Percentiles rank a stretch among this genome's conserved stretches.
Conservation (phyloP, 768 basidiomycete species). For the Tulasnella sp. region DNA sequence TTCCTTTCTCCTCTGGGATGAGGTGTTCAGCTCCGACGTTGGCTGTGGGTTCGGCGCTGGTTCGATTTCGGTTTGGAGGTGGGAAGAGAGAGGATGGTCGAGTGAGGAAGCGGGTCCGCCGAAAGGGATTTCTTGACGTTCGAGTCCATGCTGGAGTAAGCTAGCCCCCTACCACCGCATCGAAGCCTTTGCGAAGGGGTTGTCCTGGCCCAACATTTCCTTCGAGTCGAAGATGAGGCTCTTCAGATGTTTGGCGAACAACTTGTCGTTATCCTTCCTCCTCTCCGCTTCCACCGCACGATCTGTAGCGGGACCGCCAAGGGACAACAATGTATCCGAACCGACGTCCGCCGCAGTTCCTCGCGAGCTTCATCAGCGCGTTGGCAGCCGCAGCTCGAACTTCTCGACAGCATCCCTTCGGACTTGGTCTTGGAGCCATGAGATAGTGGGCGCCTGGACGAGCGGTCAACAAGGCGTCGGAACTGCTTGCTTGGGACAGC, state of each 20-base stretch:
- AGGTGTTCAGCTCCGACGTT: constrained; percentile 3
- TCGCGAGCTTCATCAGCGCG: constrained; percentile 69
- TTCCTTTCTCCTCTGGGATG: constrained; percentile 18
- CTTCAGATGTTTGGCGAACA: constrained; percentile 50
- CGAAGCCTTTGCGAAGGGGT: constrained; percentile 33
- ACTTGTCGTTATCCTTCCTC: constrained; percentile 30
- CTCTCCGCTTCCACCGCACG: not conserved
- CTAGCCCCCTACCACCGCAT: constrained; percentile 77
- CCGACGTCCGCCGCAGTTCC: constrained; percentile 40
- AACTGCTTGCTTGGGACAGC: constrained; percentile 65
- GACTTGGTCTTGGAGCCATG: constrained; percentile 62
- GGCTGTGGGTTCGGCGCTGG: constrained; percentile 19
- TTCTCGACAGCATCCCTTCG: constrained; percentile 38
- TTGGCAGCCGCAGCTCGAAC: constrained; percentile 59
- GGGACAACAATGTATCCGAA: constrained; percentile 23
- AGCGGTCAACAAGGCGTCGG: constrained; percentile 63
- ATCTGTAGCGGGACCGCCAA: not conserved
- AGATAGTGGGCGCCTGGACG: constrained; percentile 44
- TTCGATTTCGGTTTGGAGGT: constrained; percentile 33
- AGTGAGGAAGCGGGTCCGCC: constrained; percentile 48
- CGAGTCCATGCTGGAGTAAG: constrained; percentile 43
- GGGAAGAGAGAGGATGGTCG: constrained; percentile 51
- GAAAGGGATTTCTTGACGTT: constrained; percentile 42
- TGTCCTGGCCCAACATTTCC: not conserved
- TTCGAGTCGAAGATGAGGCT: constrained; percentile 29